A percentile compares a stretch with the other conserved stretches of the same genome.
Conservation (phyloP, 1,139 yeast genomes). For the Yamadazyma blattariae region DNA sequence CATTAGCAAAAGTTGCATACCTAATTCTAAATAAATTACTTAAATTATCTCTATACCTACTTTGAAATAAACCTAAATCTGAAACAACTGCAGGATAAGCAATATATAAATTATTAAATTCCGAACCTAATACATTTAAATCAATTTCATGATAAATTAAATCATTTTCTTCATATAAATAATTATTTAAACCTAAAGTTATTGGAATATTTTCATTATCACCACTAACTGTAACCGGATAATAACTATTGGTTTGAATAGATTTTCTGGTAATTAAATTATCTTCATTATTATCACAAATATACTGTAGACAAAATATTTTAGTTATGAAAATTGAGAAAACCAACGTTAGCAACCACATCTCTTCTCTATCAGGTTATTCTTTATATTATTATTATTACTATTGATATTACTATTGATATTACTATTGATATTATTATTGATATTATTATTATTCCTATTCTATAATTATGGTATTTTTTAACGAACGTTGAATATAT, state of each 20-base stretch:
- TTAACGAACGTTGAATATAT: too few relatives aligned
- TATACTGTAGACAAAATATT: not conserved
- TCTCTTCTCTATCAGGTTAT: not conserved
- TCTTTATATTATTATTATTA: too few relatives aligned
- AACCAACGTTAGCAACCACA: not conserved
- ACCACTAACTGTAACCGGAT: conserved; percentile 12
- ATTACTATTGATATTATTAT: too few relatives aligned
- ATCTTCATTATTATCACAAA: conserved; percentile 3
- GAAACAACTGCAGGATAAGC: conserved; percentile 11
- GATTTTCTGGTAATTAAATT: not conserved
- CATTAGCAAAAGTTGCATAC: conserved; percentile 8
- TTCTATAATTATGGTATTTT: too few relatives aligned
- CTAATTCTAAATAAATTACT: conserved; percentile 10
- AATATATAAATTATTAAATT: conserved; percentile 10
- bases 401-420: too few relatives aligned
- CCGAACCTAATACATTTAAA: conserved; percentile 10
- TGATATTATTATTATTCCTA: too few relatives aligned
- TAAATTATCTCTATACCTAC: conserved; percentile 11
- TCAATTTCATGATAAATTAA: conserved; percentile 13
- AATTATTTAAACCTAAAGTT: conserved; percentile 13
- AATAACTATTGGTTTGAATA: conserved; percentile 9
- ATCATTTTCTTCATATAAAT: conserved; percentile 6
- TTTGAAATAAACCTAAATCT: conserved; percentile 5
- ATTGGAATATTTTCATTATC: conserved; percentile 10
- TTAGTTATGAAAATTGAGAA: not conserved